Evolutionary conservation across 2,329 filamentous ascomycete genomes (phyloP), one percentile per base, ranked within the genome.

Genomic region (Diatrype stigma): DNA sequence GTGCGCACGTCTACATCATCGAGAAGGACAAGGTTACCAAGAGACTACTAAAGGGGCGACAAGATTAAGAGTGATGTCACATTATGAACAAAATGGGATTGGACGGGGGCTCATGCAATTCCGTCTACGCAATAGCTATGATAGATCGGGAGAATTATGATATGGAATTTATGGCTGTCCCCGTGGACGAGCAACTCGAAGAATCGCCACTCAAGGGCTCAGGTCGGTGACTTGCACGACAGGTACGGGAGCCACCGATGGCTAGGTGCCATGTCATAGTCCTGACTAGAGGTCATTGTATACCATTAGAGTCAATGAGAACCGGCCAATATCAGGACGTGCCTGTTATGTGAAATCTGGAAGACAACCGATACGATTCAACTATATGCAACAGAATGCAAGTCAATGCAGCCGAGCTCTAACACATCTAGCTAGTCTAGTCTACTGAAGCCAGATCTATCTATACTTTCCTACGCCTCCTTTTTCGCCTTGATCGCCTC

Each of bases 11-110:
- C 63, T 99, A 97, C 77, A 96, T 99, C 68, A 96, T 99, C 72
- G 94, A 97, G 80, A 99, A 99, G 83, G 92, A 96, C 78, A 97
- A 97, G 88, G 90, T 99, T 57, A 97, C 94, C 67, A 96, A 97
- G 87, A 83, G 94, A 71, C 84, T 99, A 85, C 79, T 99, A 72
- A 97, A 97, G 85, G 92, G 92, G 69, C 85, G 92, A 78, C 93
- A 97, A 78, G 93, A 97, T 72, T 92, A 90, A 69, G 63, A 32
- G 48, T 51, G 37, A 10, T 38, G 46, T 46, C 14, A 45, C 46
- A 48, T 37, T 37, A 23, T 37, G 30, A 45, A 30, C n/a, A 42
- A 46, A 16, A 50, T n/a, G 11, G 28, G 21, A 44, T 34, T 42
- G 19, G 30, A 48, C 35, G 28, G 16, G 19, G 42, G 28, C 32